These are phyloP conservation scores for Pseudogymnoascus sp. DNA, from an alignment of 2,329 filamentous ascomycete genomes.

Conservation along the genomic window DNA sequence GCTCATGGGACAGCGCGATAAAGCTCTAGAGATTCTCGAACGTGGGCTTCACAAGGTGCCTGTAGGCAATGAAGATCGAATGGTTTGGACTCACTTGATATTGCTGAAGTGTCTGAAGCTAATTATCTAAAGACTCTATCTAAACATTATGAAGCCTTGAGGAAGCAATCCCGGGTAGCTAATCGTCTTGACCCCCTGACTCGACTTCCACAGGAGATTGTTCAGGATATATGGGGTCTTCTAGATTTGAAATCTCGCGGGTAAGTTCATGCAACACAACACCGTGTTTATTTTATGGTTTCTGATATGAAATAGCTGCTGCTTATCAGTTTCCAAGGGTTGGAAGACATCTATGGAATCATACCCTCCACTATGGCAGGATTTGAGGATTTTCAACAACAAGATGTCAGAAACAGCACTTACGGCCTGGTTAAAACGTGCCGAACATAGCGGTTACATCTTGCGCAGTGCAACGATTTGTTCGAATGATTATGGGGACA, in stretches of 20 bases:
- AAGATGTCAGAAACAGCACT: neutral
- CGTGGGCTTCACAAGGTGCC: conserved; percentile 28
- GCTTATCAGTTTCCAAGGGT: conserved; percentile 1
- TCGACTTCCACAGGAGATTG: neutral
- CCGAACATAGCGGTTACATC: neutral
- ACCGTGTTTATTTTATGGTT: too few species aligned
- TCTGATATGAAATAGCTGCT: neutral
- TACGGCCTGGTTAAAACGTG: conserved; percentile 1
- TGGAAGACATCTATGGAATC: conserved; percentile 3
- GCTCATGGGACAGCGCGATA: conserved; percentile 22
- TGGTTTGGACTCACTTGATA: conserved; percentile 15
- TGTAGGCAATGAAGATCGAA: conserved; percentile 24
- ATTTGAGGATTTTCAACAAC: neutral
- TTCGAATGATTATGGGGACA: neutral
- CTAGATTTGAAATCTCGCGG: neutral
- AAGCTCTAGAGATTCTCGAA: conserved; percentile 30
- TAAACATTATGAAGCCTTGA: neutral
- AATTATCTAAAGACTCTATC: neutral
- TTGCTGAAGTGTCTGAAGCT: neutral
- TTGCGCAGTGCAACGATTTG: neutral
- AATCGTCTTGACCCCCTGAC: neutral
- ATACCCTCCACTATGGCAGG: neutral
- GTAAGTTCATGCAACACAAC: neutral
- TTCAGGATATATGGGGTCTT: neutral
- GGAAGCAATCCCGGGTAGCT: neutral